phyloP scores from a whole-genome alignment of 345 rosid species.

The Barbarea vulgaris region DNA sequence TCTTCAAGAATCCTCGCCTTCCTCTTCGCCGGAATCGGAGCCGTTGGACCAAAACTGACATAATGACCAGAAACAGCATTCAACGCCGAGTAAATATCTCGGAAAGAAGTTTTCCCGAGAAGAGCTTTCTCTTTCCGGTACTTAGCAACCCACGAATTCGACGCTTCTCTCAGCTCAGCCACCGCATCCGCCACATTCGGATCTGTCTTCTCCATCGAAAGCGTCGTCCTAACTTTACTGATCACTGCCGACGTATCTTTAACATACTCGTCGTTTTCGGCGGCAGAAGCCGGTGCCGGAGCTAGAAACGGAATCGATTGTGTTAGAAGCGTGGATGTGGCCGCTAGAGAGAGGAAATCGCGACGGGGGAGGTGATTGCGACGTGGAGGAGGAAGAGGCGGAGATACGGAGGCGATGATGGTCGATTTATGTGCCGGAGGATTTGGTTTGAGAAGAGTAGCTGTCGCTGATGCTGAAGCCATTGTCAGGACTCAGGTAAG shows the following conservation, averaged over 20 bases:
- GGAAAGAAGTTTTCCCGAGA: conserved; percentile 71
- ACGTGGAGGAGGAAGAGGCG: conserved; percentile 4
- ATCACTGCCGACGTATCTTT: conserved; percentile 81
- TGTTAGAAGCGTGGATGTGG: conserved; percentile 37
- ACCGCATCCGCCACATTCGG: conserved; percentile 80
- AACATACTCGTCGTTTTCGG: conserved; percentile 74
- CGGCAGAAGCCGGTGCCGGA: conserved; percentile 50
- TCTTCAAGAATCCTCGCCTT: conserved; percentile 89
- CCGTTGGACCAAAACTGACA: conserved; percentile 91
- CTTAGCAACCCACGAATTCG: conserved; percentile 95
- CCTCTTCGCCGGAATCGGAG: conserved; percentile 84
- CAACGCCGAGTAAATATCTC: conserved; percentile 89
- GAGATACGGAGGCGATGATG: conserved; percentile 29
- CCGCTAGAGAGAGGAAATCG: conserved; percentile 51
- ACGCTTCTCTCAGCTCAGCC: conserved; percentile 72
- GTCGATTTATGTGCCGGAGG: conserved; percentile 39
- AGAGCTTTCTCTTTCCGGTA: conserved; percentile 87
- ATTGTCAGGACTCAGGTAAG: conserved; percentile 34
- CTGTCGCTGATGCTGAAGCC: conserved; percentile 82
- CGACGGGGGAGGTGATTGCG: conserved; percentile 52
- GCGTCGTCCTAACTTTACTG: conserved; percentile 68
- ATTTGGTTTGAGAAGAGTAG: conserved; percentile 62
- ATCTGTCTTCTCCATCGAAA: conserved; percentile 70
- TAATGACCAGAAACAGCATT: conserved; percentile 93
- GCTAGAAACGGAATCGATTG: conserved; percentile 35